Evolutionary conservation across 1,139 yeast genomes (phyloP).

Genomic region (Candida tropicalis): DNA sequence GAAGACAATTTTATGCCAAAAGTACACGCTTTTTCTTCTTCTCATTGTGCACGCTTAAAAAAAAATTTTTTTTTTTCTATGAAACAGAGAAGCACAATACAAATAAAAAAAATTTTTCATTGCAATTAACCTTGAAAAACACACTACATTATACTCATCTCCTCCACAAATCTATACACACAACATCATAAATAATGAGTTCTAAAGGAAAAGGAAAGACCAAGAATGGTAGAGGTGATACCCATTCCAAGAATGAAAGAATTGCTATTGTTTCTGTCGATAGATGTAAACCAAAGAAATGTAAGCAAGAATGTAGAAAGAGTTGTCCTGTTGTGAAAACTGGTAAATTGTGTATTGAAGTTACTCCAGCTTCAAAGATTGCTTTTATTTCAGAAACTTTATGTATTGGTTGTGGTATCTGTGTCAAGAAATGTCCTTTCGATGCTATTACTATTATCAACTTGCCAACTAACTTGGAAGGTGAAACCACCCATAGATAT

Average conservation of each 20-base stretch:
- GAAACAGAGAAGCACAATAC: background rate
- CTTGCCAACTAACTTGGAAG: conserved; percentile 91
- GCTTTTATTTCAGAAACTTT: conserved; percentile 94
- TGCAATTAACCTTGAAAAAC: background rate
- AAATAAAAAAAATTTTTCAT: conserved; percentile 1
- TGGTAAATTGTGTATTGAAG: conserved; percentile 97
- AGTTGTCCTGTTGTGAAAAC: conserved; percentile 98
- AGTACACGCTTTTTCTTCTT: conserved; percentile 1
- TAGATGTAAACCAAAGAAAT: conserved; percentile 96
- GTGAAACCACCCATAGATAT: conserved; percentile 93
- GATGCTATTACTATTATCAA: conserved; percentile 95
- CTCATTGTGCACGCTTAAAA: conserved; percentile 6
- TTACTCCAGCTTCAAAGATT: conserved; percentile 83
- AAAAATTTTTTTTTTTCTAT: conserved; percentile 7
- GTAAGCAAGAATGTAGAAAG: conserved; percentile 97
- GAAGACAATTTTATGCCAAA: background rate
- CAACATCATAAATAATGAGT: conserved; percentile 13
- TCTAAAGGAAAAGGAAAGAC: conserved; percentile 15
- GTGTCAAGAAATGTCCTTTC: conserved; percentile 97
- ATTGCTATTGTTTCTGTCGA: conserved; percentile 93
- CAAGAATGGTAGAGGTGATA: conserved; percentile 21
- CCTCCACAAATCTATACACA: background rate
- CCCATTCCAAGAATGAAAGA: conserved; percentile 72
- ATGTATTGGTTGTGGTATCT: conserved; percentile 99
- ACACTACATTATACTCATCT: background rate